Evolutionary conservation across 331 rosid genomes (phyloP).

Genomic region (Quercus tomentella): DNA sequence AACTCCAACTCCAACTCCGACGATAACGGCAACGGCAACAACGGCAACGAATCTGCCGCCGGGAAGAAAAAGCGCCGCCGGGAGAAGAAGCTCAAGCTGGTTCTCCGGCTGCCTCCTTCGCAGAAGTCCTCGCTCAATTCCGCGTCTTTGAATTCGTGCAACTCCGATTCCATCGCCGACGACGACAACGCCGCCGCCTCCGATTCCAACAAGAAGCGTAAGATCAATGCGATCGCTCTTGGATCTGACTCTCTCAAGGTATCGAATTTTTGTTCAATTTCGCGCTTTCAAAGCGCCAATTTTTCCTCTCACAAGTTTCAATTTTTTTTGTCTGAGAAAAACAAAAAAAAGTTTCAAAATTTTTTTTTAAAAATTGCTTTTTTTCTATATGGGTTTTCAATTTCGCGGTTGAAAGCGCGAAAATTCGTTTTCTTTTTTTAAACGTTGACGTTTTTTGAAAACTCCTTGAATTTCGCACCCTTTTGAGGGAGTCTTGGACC

Average conservation of each 20-base stretch:
- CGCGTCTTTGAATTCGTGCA: conserved; percentile 32
- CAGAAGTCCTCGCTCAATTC: conserved; percentile 48
- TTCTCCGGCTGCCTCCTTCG: conserved; percentile 41
- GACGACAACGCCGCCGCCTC: conserved; percentile 30
- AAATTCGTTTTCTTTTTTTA: neutral
- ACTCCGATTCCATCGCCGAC: conserved; percentile 42
- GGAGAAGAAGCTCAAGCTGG: conserved; percentile 63
- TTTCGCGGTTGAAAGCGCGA: conserved; percentile 25
- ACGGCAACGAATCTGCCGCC: conserved; percentile 10
- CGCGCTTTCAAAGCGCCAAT: no score
- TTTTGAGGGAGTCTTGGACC: neutral
- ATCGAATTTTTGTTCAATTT: conserved; percentile 10
- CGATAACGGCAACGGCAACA: no score
- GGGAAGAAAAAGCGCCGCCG: conserved; percentile 35
- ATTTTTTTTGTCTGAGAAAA: no score
- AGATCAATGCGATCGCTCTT: conserved; percentile 38
- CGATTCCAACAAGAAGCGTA: conserved; percentile 32
- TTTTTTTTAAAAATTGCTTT: neutral
- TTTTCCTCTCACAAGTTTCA: no score
- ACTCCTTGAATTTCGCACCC: conserved; percentile 59
- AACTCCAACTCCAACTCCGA: no score
- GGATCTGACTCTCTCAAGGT: conserved; percentile 57
- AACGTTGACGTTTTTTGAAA: conserved; percentile 39
- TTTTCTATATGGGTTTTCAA: neutral
- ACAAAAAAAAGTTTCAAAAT: no score